These are phyloP conservation scores for Lactifluus piperatus DNA, from an alignment of 768 basidiomycete species.

Conservation along the genomic window DNA sequence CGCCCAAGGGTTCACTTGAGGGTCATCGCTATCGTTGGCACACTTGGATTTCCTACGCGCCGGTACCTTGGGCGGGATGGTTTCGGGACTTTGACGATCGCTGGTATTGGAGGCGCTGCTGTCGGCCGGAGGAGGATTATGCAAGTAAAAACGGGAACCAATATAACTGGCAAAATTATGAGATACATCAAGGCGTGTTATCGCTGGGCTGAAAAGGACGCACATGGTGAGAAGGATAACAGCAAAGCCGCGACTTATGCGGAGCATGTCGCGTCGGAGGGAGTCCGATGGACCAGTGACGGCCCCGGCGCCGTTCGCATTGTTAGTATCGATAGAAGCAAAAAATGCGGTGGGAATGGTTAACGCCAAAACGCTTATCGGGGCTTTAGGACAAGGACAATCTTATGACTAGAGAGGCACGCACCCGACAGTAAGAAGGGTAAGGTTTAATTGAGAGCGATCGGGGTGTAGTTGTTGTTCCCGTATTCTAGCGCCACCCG, in stretches of 20 bases:
- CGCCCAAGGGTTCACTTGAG: conserved; percentile 55
- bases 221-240: conserved; percentile 54
- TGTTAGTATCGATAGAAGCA: conserved; percentile 42
- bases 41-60: conserved; percentile 32
- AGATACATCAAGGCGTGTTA: neutral
- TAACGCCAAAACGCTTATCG: conserved; percentile 47
- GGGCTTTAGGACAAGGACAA: neutral
- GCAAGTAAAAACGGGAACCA: conserved; percentile 57
- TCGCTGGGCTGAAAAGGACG: conserved; percentile 18
- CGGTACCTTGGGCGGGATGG: conserved; percentile 26
- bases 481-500: conserved; percentile 57
- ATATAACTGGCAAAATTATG: conserved; percentile 41
- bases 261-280: conserved; percentile 40
- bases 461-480: conserved; percentile 64
- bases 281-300: conserved; percentile 33
- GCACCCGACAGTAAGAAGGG: conserved; percentile 61
- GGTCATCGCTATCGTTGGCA: conserved; percentile 36
- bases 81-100: neutral
- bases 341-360: conserved; percentile 63
- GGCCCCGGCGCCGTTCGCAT: conserved; percentile 20
- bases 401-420: conserved; percentile 15
- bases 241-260: conserved; percentile 58
- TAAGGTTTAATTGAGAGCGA: conserved; percentile 56
- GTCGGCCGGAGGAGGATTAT: conserved; percentile 64
- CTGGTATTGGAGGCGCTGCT: conserved; percentile 28